Conservation (phyloP, 2,329 filamentous ascomycete species). For the Tympanopsis confertula region DNA sequence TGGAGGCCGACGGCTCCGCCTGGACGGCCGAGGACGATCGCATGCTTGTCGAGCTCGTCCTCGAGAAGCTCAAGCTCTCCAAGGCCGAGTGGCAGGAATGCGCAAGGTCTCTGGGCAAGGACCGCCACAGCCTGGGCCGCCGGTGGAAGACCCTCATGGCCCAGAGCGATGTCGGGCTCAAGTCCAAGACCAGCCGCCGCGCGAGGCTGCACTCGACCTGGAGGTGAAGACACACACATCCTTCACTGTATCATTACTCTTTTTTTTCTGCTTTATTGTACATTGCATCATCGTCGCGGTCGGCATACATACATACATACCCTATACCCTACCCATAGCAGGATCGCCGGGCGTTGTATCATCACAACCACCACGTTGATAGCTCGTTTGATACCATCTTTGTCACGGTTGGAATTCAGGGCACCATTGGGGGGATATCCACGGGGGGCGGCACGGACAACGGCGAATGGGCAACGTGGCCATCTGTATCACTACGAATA, state of each 20-base stretch:
- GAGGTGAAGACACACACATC: conserved; percentile 24
- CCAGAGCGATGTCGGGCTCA: conserved; percentile 47
- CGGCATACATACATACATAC: neutral
- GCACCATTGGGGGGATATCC: too few species aligned
- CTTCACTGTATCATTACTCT: neutral
- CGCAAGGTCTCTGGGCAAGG: conserved; percentile 49
- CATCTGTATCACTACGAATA: too few species aligned
- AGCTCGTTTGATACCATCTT: too few species aligned
- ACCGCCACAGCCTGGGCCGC: conserved; percentile 40
- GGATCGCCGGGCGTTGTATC: too few species aligned
- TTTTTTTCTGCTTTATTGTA: neutral
- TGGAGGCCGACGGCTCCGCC: conserved; percentile 30
- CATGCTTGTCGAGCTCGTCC: conserved; percentile 53
- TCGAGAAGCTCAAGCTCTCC: conserved; percentile 53
- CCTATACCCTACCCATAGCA: neutral
- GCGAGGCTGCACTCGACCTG: conserved; percentile 41
- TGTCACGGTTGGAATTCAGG: too few species aligned
- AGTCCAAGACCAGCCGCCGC: conserved; percentile 26
- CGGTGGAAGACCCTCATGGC: conserved; percentile 54
- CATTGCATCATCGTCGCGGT: neutral
- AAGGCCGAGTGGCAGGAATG: conserved; percentile 59
- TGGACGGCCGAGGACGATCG: conserved; percentile 57
- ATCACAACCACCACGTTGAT: too few species aligned
- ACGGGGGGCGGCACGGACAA: too few species aligned
- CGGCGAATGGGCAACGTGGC: too few species aligned